These are phyloP conservation scores for Mortierella sp. DNA, from an alignment of 371 early-diverging fungal species.

Conservation along the genomic window DNA sequence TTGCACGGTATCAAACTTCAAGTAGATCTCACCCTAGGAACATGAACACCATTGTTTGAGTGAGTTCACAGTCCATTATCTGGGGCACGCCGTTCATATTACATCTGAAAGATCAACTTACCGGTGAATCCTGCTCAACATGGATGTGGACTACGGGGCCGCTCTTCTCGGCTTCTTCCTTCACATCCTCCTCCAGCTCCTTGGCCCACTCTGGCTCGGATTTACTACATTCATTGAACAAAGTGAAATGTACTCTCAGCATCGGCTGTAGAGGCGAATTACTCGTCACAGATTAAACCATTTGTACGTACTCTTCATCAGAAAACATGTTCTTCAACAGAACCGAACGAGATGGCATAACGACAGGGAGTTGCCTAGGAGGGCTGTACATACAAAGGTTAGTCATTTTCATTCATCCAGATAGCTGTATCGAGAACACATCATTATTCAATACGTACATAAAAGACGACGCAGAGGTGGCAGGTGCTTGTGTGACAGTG, in stretches of 20 bases:
- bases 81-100: background rate
- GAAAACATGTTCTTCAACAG: constrained; percentile 93
- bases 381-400: constrained; percentile 14
- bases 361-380: constrained; percentile 31
- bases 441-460: constrained; percentile 9
- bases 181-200: constrained; percentile 89
- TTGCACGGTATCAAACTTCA: constrained; percentile 79
- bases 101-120: constrained; percentile 43
- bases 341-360: constrained; percentile 59
- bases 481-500: constrained; percentile 18
- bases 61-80: too few relatives aligned
- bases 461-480: constrained; percentile 26
- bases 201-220: constrained; percentile 88
- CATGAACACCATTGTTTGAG: too few relatives aligned
- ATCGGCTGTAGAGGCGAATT: background rate
- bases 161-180: constrained; percentile 83
- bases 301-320: constrained; percentile 77
- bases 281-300: too few relatives aligned
- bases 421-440: background rate
- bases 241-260: background rate
- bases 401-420: too few relatives aligned
- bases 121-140: constrained; percentile 74
- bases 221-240: constrained; percentile 65
- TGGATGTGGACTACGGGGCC: constrained; percentile 83
- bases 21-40: constrained; percentile 79